Evolutionary conservation across 164 flowering plant genomes (phyloP).

Genomic region (Cinnamomum micranthum): DNA sequence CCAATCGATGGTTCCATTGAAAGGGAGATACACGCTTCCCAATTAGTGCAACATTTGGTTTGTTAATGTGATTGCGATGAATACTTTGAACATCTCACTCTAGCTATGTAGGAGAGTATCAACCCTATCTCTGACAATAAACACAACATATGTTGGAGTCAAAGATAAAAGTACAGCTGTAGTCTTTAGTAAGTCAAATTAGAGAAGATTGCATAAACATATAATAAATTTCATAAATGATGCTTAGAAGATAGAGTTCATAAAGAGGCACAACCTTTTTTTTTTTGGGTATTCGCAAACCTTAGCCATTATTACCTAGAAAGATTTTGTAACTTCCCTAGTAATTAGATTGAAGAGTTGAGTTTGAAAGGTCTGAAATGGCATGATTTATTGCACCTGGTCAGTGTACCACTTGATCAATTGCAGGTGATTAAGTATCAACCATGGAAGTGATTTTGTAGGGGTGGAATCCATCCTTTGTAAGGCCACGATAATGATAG

Average conservation of each 20-base stretch:
- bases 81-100: not conserved
- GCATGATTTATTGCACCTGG: constrained; percentile 1
- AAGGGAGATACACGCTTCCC: not conserved
- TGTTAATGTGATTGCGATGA: not conserved
- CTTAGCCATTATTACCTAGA: not conserved
- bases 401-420: not conserved
- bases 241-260: not conserved
- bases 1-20: not conserved
- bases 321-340: not conserved
- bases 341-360: not conserved
- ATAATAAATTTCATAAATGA: constrained; percentile 1
- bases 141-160: not conserved
- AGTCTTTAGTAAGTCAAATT: not conserved
- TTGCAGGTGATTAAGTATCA: not conserved
- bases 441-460: not conserved
- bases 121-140: not conserved
- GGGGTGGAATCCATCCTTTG: not conserved
- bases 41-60: not conserved
- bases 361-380: not conserved
- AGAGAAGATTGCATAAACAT: not conserved
- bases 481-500: not conserved
- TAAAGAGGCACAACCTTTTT: not conserved
- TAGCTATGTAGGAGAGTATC: not conserved
- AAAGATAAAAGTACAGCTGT: not conserved
- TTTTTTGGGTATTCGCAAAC: not conserved